Percentiles rank a stretch among this genome's conserved stretches.
phyloP scores from a whole-genome alignment of 257 asterid genomes.

The Penstemon eatonii region DNA sequence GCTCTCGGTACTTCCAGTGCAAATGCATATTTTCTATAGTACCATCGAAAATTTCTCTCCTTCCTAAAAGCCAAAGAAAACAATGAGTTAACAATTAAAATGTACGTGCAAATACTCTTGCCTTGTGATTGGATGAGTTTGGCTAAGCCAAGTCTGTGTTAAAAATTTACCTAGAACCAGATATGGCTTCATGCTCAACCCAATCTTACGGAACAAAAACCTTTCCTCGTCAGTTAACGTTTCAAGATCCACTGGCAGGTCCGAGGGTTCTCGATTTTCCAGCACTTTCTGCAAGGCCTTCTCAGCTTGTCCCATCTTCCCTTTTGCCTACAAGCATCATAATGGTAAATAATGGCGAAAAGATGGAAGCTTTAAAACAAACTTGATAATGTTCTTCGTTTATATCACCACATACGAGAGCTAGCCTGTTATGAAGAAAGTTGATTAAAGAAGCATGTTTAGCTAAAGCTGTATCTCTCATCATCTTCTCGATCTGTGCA shows the following conservation, averaged over 20 bases:
- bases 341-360: conserved; percentile 19
- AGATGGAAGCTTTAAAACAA: conserved; percentile 13
- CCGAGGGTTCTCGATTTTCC: conserved; percentile 56
- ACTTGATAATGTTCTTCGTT: background rate
- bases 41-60: conserved; percentile 85
- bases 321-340: conserved; percentile 60
- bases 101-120: too few species aligned
- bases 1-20: conserved; percentile 92
- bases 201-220: conserved; percentile 73
- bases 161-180: conserved; percentile 62
- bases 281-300: conserved; percentile 60
- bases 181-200: conserved; percentile 88
- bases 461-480: conserved; percentile 62
- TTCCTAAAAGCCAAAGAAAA: conserved; percentile 48
- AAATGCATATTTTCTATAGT: conserved; percentile 92
- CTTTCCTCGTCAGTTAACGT: conserved; percentile 84
- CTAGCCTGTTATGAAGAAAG: conserved; percentile 66
- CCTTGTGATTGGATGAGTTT: too few species aligned
- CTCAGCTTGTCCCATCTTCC: conserved; percentile 68
- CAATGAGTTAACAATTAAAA: background rate
- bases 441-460: conserved; percentile 62
- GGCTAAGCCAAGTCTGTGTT: background rate
- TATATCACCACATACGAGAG: conserved; percentile 53
- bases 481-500: conserved; percentile 69
- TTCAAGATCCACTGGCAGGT: conserved; percentile 80